phyloP scores from a whole-genome alignment of 257 asterid genomes.

The Solanum chiquidenum region DNA sequence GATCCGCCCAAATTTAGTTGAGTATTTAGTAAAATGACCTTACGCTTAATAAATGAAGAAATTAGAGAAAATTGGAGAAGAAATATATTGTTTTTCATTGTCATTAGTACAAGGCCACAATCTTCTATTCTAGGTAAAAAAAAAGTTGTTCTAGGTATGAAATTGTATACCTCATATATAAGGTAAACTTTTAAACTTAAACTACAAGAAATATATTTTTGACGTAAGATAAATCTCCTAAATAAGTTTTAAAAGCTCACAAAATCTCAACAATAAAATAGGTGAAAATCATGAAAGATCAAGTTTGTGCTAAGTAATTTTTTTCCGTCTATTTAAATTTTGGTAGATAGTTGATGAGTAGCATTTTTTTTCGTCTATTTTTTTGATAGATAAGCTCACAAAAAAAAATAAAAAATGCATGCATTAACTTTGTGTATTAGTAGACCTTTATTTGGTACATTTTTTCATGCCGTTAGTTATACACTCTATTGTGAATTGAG shows the following conservation, averaged over 20 bases:
- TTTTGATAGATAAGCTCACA: too few species aligned
- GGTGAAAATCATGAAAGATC: background rate
- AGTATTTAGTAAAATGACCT: background rate
- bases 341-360: too few species aligned
- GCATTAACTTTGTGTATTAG: too few species aligned
- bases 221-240: background rate
- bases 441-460: too few species aligned
- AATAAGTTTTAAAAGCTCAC: background rate
- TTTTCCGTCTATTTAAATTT: too few species aligned
- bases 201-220: background rate
- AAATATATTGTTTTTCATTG: background rate
- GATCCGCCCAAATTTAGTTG: fast-evolving
- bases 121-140: background rate
- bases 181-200: background rate
- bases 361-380: too few species aligned
- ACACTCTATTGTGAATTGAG: too few species aligned
- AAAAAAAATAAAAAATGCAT: too few species aligned
- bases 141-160: too few species aligned
- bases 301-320: background rate
- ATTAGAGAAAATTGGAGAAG: background rate
- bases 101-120: background rate
- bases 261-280: background rate
- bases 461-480: too few species aligned
- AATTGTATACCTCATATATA: background rate
- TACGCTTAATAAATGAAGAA: background rate